Evolutionary conservation across 2,329 filamentous ascomycete species (phyloP).

Genomic region (Fusarium sp.): DNA sequence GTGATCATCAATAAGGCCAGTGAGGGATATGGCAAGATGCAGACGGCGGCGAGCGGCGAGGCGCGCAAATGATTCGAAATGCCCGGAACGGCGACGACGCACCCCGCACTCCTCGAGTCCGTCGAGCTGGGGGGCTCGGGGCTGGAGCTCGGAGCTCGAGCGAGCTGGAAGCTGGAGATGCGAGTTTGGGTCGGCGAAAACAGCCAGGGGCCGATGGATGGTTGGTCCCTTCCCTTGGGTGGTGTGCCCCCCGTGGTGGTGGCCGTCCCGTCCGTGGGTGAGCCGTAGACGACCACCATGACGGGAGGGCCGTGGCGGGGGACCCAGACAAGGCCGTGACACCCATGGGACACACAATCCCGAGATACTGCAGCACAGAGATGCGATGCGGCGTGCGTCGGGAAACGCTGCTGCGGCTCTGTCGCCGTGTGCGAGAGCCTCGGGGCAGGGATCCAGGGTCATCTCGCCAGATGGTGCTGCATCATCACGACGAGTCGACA

Average conservation of each 20-base stretch:
- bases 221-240: conserved; percentile 23
- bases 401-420: conserved; percentile 44
- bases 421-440: conserved; percentile 37
- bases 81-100: conserved; percentile 28
- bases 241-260: conserved; percentile 2
- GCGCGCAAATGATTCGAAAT: conserved; percentile 21
- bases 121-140: conserved; percentile 28
- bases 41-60: conserved; percentile 31
- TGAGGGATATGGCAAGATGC: conserved; percentile 13
- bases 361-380: conserved; percentile 29
- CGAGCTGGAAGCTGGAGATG: conserved; percentile 31
- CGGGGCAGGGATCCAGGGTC: conserved; percentile 37
- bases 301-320: neutral
- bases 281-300: neutral
- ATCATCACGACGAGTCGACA: conserved; percentile 22
- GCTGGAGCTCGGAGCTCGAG: too few species aligned
- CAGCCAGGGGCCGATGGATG: conserved; percentile 29
- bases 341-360: conserved; percentile 16
- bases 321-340: conserved; percentile 3
- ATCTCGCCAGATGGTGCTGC: conserved; percentile 18
- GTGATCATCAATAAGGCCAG: conserved; percentile 18
- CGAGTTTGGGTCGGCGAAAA: conserved; percentile 29
- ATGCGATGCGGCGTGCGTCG: conserved; percentile 29
- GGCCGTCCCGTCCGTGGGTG: conserved; percentile 8
- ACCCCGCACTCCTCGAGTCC: conserved; percentile 40